phyloP scores from a whole-genome alignment of 805 yeast genomes.

The Pichia nanzhaoensis region DNA sequence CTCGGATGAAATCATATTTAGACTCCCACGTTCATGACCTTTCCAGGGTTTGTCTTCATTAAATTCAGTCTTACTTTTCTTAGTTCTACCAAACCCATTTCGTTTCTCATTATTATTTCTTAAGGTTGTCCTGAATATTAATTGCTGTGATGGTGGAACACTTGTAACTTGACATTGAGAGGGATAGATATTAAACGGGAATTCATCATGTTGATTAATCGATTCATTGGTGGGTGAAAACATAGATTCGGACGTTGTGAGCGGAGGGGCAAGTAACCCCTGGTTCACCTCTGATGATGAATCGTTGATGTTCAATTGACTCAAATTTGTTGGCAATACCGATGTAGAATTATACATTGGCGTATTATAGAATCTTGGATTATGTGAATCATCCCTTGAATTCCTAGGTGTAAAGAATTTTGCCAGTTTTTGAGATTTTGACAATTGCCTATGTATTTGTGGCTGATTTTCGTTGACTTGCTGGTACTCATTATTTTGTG shows the following conservation, averaged over 20 bases:
- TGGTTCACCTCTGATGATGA: not conserved
- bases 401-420: slow-evolving; percentile 5
- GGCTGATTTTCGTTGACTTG: not conserved
- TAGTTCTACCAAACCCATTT: slow-evolving; percentile 16
- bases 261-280: not conserved
- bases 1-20: slow-evolving; percentile 31
- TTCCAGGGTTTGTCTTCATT: slow-evolving; percentile 95
- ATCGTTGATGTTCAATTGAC: slow-evolving; percentile 1
- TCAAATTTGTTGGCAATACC: not conserved
- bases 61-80: slow-evolving; percentile 40
- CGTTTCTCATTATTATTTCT: slow-evolving; percentile 27
- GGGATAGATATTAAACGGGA: not conserved
- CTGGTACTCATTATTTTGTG: not conserved
- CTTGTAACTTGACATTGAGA: not conserved
- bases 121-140: slow-evolving; percentile 46
- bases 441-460: not conserved
- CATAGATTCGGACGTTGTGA: no score
- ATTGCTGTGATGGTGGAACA: slow-evolving; percentile 16
- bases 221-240: not conserved
- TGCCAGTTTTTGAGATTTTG: slow-evolving; percentile 6
- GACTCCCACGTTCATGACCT: slow-evolving; percentile 49
- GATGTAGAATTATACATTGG: slow-evolving; percentile 2
- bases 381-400: not conserved
- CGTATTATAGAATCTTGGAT: not conserved
- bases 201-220: not conserved